Conservation (phyloP, 2,329 filamentous ascomycete species). For the Raffaelea deltoideospora region DNA sequence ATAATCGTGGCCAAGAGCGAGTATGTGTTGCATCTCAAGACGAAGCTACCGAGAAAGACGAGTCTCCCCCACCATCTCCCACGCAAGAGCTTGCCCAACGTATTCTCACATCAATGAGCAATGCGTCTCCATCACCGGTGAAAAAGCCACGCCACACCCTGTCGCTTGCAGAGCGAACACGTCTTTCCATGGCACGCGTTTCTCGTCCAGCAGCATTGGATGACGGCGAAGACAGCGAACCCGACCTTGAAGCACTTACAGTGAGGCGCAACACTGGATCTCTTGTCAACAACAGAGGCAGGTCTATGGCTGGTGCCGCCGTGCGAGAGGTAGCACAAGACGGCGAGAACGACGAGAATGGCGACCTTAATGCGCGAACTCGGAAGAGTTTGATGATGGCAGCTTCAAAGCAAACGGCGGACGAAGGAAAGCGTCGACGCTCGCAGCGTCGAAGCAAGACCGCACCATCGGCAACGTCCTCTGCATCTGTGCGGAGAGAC, state of each 20-base stretch:
- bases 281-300: conserved; percentile 13
- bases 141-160: conserved; percentile 41
- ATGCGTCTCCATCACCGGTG: conserved; percentile 40
- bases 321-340: not conserved
- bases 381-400: too few relatives aligned
- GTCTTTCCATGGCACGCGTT: conserved; percentile 60
- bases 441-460: conserved; percentile 44
- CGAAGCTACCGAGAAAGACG: too few relatives aligned
- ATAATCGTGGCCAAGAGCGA: too few relatives aligned
- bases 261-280: conserved; percentile 11
- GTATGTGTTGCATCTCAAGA: too few relatives aligned
- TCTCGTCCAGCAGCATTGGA: conserved; percentile 16
- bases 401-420: too few relatives aligned
- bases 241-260: not conserved
- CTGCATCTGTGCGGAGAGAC: conserved; percentile 24
- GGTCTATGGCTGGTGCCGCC: too few relatives aligned
- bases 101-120: conserved; percentile 39
- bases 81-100: conserved; percentile 38
- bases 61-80: too few relatives aligned
- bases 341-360: conserved; percentile 12
- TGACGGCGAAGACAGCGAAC: conserved; percentile 11
- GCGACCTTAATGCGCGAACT: conserved; percentile 39
- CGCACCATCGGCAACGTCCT: conserved; percentile 1
- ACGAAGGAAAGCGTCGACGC: too few relatives aligned
- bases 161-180: conserved; percentile 63